phyloP scores from a whole-genome alignment of 2,329 filamentous ascomycete genomes.

The Fusarium mangiferae region DNA sequence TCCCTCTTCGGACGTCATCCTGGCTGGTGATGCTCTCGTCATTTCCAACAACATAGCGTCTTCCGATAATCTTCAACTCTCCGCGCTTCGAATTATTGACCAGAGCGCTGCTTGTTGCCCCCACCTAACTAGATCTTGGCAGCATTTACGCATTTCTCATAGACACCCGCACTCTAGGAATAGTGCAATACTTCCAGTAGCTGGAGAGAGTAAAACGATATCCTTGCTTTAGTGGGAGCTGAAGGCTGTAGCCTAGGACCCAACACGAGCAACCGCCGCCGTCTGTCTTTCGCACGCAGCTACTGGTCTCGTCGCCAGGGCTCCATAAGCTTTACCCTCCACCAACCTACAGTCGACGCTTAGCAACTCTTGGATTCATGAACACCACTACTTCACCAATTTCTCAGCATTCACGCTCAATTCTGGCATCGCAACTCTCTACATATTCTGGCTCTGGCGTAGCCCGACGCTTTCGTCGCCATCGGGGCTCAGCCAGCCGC shows the following conservation, averaged over 20 bases:
- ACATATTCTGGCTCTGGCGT: conserved; percentile 30
- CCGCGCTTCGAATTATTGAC: neutral
- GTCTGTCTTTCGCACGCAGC: conserved; percentile 20
- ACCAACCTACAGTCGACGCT: conserved; percentile 17
- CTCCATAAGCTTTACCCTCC: conserved; percentile 25
- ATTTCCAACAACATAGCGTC: conserved; percentile 23
- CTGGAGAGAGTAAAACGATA: conserved; percentile 4
- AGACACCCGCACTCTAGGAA: conserved; percentile 9
- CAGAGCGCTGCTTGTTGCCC: conserved; percentile 10
- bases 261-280: conserved; percentile 16
- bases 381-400: conserved; percentile 37
- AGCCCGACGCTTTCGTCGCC: conserved; percentile 36
- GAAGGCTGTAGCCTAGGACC: conserved; percentile 28
- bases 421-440: conserved; percentile 30
- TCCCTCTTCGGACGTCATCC: conserved; percentile 10
- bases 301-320: conserved; percentile 4
- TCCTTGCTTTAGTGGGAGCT: conserved; percentile 23
- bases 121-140: conserved; percentile 40
- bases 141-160: conserved; percentile 27
- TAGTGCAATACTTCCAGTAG: neutral
- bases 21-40: conserved; percentile 21
- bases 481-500: conserved; percentile 36
- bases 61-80: neutral
- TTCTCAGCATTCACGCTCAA: conserved; percentile 24
- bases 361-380: conserved; percentile 38